Base-by-base conservation (phyloP, 306 rosid genomes). In the Morella rubra region DNA sequence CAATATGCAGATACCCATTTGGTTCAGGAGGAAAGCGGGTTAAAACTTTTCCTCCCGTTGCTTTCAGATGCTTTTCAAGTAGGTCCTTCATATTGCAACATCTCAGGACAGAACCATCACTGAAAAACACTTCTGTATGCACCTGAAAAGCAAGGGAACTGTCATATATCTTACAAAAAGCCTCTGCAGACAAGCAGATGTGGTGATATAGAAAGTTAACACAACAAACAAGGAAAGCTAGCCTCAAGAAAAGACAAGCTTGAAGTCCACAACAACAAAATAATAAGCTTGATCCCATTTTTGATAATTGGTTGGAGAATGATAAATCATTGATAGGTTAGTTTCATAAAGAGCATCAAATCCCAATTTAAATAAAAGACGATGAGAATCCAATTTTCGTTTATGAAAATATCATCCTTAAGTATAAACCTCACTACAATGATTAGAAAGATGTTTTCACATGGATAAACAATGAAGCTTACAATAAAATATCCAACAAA, bases 21-120 rank as follows among this genome's bases (percentile, higher is more conserved):
- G 99, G 99, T 82, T 96, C 99, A 51, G 99, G 99, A 70, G 99
- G 99, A 88, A 96, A 96, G 14, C 99, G 99, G 72, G 99, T 89
- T 75, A 84, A 78, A 72, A 96, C 97, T 87, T 79, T 91, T 69
- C 96, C 90, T 49, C 90, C 88, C 0, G 93, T 88, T 77, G 73
- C 82, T 55, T 80, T 86, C 55, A 95, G 83, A 91, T 95, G 97
- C 76, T 88, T 96, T 52, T 89, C 93, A 71, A 96, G 99, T 76
- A 92, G 87, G 24, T 69, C 93, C 78, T 80, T 96, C 8, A 91
- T 82, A 79, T 96, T 96, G 86, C 86, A 89, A 85, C 99, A 96
- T 85, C 99, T 88, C 73, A 92, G 82, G 72, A 92, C 79, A 73
- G 93, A 85, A 55, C 99, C 98, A 77, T 86, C 62, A 75, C 99